These are phyloP conservation scores for Dalbergia oliveri DNA, from an alignment of 306 rosid genomes.

Conservation along the genomic window DNA sequence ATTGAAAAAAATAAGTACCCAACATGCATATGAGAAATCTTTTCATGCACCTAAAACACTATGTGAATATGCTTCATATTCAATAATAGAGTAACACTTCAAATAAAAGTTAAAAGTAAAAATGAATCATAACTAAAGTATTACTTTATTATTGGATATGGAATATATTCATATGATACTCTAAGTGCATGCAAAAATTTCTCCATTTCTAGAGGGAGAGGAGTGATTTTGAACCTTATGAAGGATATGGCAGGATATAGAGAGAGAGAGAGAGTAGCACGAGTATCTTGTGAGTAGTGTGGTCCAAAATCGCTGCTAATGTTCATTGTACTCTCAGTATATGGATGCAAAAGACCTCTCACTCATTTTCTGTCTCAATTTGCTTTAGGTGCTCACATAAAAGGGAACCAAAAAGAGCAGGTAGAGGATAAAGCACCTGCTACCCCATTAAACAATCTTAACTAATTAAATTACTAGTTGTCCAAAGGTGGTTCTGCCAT, in stretches of 20 bases:
- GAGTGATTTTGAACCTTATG: conserved; percentile 37
- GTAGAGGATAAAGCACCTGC: conserved; percentile 38
- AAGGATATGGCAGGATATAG: conserved; percentile 43
- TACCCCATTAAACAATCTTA: conserved; percentile 42
- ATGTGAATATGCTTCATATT: too few species aligned
- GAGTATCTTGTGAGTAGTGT: conserved; percentile 52
- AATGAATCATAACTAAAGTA: too few species aligned
- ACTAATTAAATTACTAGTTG: conserved; percentile 27
- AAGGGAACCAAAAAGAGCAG: conserved; percentile 39
- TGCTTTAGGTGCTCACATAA: conserved; percentile 31
- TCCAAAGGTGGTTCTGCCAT: conserved; percentile 41
- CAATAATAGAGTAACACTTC: too few species aligned
- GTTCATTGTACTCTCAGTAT: conserved; percentile 36
- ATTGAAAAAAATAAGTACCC: conserved; percentile 43
- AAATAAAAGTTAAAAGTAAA: too few species aligned
- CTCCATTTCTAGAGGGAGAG: background rate
- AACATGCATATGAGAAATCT: background rate
- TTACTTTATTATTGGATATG: too few species aligned
- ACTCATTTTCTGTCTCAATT: conserved; percentile 29
- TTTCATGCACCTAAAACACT: too few species aligned
- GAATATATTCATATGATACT: too few species aligned
- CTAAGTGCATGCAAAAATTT: too few species aligned
- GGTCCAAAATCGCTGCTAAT: conserved; percentile 56
- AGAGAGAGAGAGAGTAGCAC: conserved; percentile 22
- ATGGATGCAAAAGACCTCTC: conserved; percentile 40